These are phyloP conservation scores for Candida succiphila DNA, from an alignment of 805 yeast species.

Conservation along the genomic window DNA sequence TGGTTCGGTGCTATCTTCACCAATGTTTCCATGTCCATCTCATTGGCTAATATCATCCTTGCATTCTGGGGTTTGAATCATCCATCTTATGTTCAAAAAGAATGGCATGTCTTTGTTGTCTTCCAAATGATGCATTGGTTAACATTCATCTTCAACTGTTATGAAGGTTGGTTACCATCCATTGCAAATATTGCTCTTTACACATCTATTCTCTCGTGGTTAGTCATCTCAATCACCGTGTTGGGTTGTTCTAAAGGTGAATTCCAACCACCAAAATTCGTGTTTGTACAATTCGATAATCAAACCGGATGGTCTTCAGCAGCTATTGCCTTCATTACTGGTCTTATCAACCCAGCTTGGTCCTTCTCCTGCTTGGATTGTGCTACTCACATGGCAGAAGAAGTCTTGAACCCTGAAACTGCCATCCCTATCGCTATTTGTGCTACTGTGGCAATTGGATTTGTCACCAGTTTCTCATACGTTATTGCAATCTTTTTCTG, in stretches of 20 bases:
- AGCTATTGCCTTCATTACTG: conserved; percentile 58
- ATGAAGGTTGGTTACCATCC: conserved; percentile 41
- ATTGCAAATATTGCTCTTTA: conserved; percentile 41
- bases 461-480: conserved; percentile 46
- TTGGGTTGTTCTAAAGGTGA: conserved; percentile 42
- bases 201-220: conserved; percentile 41
- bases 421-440: conserved; percentile 54
- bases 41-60: conserved; percentile 40
- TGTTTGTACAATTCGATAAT: conserved; percentile 43
- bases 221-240: conserved; percentile 41
- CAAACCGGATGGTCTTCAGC: conserved; percentile 51
- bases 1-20: conserved; percentile 56
- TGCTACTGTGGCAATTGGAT: conserved; percentile 56
- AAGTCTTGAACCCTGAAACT: conserved; percentile 44
- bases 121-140: conserved; percentile 35
- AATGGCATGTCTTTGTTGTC: conserved; percentile 47
- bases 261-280: conserved; percentile 40
- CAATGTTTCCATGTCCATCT: conserved; percentile 46
- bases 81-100: conserved; percentile 24
- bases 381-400: conserved; percentile 68
- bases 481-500: conserved; percentile 50
- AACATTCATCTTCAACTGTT: conserved; percentile 36
- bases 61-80: conserved; percentile 32
- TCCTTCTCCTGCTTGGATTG: conserved; percentile 60
- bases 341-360: conserved; percentile 65